Percentiles rank a stretch among this genome's conserved stretches.
Evolutionary conservation across 345 rosid genomes (phyloP).

Genomic region (Pelargonium nanum): DNA sequence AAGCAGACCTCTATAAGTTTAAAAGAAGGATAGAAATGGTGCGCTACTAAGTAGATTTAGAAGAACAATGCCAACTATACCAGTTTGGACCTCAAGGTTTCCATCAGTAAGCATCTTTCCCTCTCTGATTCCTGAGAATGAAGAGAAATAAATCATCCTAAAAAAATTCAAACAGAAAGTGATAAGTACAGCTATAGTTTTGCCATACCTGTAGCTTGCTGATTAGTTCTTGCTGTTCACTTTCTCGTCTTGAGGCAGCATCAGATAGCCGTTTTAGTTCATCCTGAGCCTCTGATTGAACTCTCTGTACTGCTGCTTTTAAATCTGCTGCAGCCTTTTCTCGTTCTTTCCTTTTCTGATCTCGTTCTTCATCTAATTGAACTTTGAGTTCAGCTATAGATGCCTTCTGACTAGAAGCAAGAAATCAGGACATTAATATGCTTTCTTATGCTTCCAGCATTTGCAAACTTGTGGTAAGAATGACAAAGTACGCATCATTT

Average conservation of each 20-base stretch:
- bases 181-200: constrained; percentile 3
- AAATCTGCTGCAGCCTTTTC: constrained; percentile 59
- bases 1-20: constrained; percentile 8
- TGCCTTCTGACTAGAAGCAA: constrained; percentile 61
- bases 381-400: constrained; percentile 64
- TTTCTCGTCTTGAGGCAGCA: constrained; percentile 53
- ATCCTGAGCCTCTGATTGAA: constrained; percentile 64
- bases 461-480: background rate
- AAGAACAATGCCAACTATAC: constrained; percentile 22
- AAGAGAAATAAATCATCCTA: constrained; percentile 15
- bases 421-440: constrained; percentile 8
- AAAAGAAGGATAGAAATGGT: background rate
- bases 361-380: constrained; percentile 70
- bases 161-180: constrained; percentile 6
- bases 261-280: constrained; percentile 56
- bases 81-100: constrained; percentile 70
- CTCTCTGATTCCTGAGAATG: constrained; percentile 57
- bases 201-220: constrained; percentile 67
- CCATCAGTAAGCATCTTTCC: constrained; percentile 66
- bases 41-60: background rate
- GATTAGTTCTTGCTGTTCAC: constrained; percentile 70
- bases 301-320: constrained; percentile 69
- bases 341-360: constrained; percentile 75
- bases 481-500: background rate
- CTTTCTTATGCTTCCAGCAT: background rate